phyloP scores from a whole-genome alignment of 768 basidiomycete species.

The Trametes meyenii region DNA sequence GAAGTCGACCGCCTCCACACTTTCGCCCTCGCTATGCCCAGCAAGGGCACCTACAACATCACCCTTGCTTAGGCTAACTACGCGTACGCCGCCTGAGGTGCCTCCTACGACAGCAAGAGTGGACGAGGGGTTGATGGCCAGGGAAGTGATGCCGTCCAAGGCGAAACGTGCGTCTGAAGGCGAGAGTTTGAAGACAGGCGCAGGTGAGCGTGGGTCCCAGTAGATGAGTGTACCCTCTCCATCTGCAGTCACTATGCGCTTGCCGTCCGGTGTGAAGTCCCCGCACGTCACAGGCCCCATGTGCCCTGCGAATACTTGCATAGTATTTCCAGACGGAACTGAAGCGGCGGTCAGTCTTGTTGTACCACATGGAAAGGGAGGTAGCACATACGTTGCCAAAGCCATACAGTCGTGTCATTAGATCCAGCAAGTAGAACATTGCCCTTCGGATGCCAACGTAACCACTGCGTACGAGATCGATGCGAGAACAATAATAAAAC shows the following conservation, averaged over 20 bases:
- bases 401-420: slow-evolving; percentile 92
- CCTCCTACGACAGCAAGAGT: slow-evolving; percentile 93
- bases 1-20: slow-evolving; percentile 85
- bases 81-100: slow-evolving; percentile 79
- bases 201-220: slow-evolving; percentile 87
- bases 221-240: slow-evolving; percentile 79
- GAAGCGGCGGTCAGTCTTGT: slow-evolving; percentile 14
- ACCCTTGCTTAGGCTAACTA: slow-evolving; percentile 86
- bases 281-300: slow-evolving; percentile 83
- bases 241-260: slow-evolving; percentile 87
- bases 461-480: slow-evolving; percentile 59
- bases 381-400: slow-evolving; percentile 86
- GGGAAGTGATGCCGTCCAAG: slow-evolving; percentile 81
- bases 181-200: slow-evolving; percentile 81
- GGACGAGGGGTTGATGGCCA: slow-evolving; percentile 84
- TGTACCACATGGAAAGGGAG: too few relatives aligned
- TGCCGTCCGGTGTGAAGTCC: slow-evolving; percentile 91
- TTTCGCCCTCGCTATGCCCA: slow-evolving; percentile 86
- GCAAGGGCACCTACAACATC: slow-evolving; percentile 76
- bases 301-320: slow-evolving; percentile 96
- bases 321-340: slow-evolving; percentile 95
- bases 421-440: slow-evolving; percentile 86
- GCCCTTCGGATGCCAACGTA: slow-evolving; percentile 97
- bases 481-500: slow-evolving; percentile 4
- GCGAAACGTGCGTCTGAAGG: slow-evolving; percentile 72